Conservation (phyloP, 768 basidiomycete species). For the Pleurotus citrinopileatus region DNA sequence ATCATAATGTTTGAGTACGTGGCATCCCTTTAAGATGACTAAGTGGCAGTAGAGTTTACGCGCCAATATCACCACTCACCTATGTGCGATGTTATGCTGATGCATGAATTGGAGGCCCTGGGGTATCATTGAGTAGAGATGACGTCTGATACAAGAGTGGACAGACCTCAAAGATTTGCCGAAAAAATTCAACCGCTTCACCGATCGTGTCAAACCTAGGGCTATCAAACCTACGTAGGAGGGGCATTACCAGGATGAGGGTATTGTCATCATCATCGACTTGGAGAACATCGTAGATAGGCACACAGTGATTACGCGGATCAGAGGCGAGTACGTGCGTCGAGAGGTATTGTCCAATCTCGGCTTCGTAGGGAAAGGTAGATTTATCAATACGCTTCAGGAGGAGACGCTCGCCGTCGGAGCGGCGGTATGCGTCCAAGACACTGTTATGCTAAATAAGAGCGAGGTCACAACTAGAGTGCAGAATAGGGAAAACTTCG, state of each 20-base stretch:
- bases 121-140: background rate
- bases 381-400: slow-evolving; percentile 23
- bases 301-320: slow-evolving; percentile 33
- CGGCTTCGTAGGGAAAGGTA: slow-evolving; percentile 23
- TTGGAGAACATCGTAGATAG: slow-evolving; percentile 19
- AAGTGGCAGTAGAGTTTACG: background rate
- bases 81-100: slow-evolving; percentile 9
- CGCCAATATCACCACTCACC: background rate
- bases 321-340: slow-evolving; percentile 12
- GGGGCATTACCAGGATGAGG: slow-evolving; percentile 26
- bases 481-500: too few species aligned
- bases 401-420: slow-evolving; percentile 24
- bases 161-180: slow-evolving; percentile 29
- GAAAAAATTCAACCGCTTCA: slow-evolving; percentile 28
- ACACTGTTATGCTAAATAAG: slow-evolving; percentile 8
- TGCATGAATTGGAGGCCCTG: slow-evolving; percentile 32
- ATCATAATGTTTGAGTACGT: slow-evolving; percentile 9
- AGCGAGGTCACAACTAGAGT: too few species aligned
- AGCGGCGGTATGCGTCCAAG: slow-evolving; percentile 26
- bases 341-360: slow-evolving; percentile 24
- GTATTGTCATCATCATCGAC: slow-evolving; percentile 18
- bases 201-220: slow-evolving; percentile 32
- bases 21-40: background rate
- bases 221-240: slow-evolving; percentile 19
- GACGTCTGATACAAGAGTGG: background rate